Conservation (phyloP, 192 early-diverging fungal genomes). For the Thamnidium elegans region DNA sequence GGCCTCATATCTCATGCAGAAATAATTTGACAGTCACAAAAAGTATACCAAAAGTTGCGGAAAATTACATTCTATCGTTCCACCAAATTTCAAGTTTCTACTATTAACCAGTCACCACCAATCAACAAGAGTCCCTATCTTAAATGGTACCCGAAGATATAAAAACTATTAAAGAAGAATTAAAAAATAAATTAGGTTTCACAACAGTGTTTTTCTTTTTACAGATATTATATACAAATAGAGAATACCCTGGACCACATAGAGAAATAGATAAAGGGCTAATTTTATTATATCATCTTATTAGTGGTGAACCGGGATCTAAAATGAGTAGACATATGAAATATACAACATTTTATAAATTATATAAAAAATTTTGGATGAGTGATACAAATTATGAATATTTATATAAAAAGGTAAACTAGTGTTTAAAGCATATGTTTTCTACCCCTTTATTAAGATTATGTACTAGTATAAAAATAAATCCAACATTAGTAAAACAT, state of each 20-base stretch:
- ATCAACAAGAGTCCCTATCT: too few relatives aligned
- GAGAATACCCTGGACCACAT: conserved; percentile 6
- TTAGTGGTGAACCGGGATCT: not conserved
- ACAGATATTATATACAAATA: not conserved
- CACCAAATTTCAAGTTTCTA: too few relatives aligned
- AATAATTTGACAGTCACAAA: too few relatives aligned
- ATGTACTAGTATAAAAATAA: not conserved
- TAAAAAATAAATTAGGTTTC: conserved; percentile 1
- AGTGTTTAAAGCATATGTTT: conserved; percentile 3
- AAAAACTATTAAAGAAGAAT: conserved; percentile 3
- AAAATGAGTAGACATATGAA: conserved; percentile 2
- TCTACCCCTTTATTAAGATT: not conserved
- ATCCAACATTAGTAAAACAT: not conserved
- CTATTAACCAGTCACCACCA: too few relatives aligned
- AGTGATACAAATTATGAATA: conserved; percentile 1
- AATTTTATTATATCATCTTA: conserved; percentile 5
- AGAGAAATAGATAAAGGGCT: conserved; percentile 10
- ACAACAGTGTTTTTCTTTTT: conserved; percentile 3
- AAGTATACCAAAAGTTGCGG: too few relatives aligned
- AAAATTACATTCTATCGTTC: too few relatives aligned
- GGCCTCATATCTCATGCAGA: too few relatives aligned
- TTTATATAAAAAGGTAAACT: conserved; percentile 6
- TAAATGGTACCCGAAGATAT: too few relatives aligned
- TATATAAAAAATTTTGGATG: conserved; percentile 13
- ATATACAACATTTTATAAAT: not conserved